Evolutionary conservation across 164 flowering plant species (phyloP), one percentile per base, ranked within the genome.

Genomic region (Magnolia sinica): DNA sequence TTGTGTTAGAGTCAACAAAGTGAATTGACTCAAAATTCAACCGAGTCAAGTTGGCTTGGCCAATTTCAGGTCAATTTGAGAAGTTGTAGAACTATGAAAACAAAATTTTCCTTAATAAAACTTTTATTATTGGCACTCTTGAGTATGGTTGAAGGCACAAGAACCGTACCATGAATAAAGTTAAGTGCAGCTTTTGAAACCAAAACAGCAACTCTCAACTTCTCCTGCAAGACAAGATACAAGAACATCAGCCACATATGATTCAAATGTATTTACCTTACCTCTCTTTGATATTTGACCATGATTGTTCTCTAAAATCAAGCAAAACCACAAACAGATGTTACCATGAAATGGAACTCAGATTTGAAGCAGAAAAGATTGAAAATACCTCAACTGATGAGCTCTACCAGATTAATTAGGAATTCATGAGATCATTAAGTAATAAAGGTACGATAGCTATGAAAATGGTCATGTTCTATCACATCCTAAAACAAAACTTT

Each of bases 171-270:
- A 31, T 89, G 83, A 69, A 96, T 88, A 80, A 96, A 96, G 81
- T 92, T 93, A 83, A 96, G 90, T n/a, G 97, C 98, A 81, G 99
- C 99, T 87, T 91, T 93, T 66, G 99, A 94, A 82, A 96, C 99
- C 86, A 96, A 83, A 76, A 96, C 90, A 27, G 96, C 98, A 78
- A 94, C 85, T 84, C 98, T 89, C 73, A 96, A 87, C 80, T 91
- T 96, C 83, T 90, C 99, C 98, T 96, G 75, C 81, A 86, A 74
- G 7, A 72, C 51, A 77, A 83, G 27, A 74, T 5, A 64, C 1
- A 22, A 20, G 58, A 70, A 18, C 66, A 58, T 74, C 74, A 77
- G 69, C 52, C 51, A 59, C 4, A 5, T 68, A 9, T n/a, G 8
- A 8, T n/a, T n/a, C 23, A 20, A 9, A n/a, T 64, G 68, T n/a